Conservation (phyloP, 345 rosid genomes). For the Salix caprea region DNA sequence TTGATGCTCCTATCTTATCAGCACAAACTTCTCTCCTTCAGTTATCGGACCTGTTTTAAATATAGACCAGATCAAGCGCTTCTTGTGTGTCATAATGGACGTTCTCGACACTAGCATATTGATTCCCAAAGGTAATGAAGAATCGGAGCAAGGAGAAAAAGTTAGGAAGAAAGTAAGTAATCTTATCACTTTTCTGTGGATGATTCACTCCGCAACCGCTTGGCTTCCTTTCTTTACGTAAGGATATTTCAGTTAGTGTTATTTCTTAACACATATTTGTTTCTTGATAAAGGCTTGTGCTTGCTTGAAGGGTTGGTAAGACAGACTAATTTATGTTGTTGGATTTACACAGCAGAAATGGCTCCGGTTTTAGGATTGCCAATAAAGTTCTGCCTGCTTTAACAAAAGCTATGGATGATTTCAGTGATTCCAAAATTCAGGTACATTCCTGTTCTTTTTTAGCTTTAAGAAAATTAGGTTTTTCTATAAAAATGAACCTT, state of each 20-base stretch:
- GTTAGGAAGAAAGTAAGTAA: not conserved
- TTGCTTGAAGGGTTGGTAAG: too few relatives aligned
- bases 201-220: not conserved
- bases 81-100: constrained; percentile 1
- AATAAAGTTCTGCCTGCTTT: too few relatives aligned
- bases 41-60: constrained; percentile 1
- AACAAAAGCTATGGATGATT: too few relatives aligned
- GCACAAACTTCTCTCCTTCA: not conserved
- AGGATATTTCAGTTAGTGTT: not conserved
- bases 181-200: not conserved
- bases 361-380: too few relatives aligned
- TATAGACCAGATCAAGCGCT: not conserved
- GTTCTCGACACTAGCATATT: not conserved
- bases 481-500: too few relatives aligned
- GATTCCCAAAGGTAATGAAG: not conserved
- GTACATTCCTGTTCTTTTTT: too few relatives aligned
- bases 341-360: too few relatives aligned
- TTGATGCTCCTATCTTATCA: not conserved
- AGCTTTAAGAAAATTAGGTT: too few relatives aligned
- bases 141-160: not conserved
- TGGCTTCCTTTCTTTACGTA: not conserved
- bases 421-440: too few relatives aligned
- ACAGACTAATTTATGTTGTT: too few relatives aligned
- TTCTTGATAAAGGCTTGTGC: constrained; percentile 5
- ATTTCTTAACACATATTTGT: not conserved